Conservation (phyloP, 2,329 filamentous ascomycete species). For the Phoma sp. region DNA sequence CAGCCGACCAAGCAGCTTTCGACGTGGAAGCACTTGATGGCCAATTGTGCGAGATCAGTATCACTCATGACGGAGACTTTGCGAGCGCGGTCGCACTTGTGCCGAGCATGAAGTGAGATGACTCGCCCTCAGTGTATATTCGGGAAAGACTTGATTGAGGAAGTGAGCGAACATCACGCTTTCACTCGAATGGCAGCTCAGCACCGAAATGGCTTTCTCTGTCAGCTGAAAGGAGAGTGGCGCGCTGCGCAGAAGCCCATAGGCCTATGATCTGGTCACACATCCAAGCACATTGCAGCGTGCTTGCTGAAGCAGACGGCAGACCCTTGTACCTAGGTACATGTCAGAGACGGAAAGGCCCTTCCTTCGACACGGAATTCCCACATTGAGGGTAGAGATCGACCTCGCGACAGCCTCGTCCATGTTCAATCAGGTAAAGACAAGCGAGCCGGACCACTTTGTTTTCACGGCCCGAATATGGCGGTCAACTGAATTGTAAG, state of each 20-base stretch:
- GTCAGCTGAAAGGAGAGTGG: neutral
- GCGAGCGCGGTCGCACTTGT: conserved; percentile 73
- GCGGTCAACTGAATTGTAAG: conserved; percentile 7
- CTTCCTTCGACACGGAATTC: neutral
- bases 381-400: conserved; percentile 2
- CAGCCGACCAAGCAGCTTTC: neutral
- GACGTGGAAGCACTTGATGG: conserved; percentile 28
- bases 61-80: conserved; percentile 87
- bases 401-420: conserved; percentile 6
- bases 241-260: neutral
- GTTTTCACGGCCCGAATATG: conserved; percentile 7
- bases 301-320: neutral
- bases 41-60: conserved; percentile 73
- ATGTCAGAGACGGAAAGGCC: neutral
- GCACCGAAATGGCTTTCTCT: neutral
- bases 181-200: too few relatives aligned
- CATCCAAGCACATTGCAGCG: neutral
- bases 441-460: conserved; percentile 12
- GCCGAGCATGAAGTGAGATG: conserved; percentile 20
- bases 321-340: neutral
- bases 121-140: neutral
- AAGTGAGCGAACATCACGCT: neutral
- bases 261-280: neutral
- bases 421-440: conserved; percentile 7
- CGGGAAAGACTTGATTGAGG: neutral